Evolutionary conservation across 2,329 filamentous ascomycete species (phyloP).

Genomic region (Verruconis gallopava): DNA sequence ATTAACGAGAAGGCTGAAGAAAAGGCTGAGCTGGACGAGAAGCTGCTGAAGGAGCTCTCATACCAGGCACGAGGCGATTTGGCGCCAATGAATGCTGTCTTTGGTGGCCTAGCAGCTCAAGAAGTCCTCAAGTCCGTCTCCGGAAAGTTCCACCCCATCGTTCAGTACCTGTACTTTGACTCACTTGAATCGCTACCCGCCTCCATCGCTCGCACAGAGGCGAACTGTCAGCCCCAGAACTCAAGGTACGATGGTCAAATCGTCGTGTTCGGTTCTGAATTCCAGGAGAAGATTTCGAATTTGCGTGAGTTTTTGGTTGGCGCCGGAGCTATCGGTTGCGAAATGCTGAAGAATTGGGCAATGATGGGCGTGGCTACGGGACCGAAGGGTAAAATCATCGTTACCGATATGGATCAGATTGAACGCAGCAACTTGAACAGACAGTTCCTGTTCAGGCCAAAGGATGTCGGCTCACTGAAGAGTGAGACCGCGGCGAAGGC

Average conservation of each 20-base stretch:
- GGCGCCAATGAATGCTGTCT: constrained; percentile 85
- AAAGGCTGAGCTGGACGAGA: constrained; percentile 77
- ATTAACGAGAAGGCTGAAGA: constrained; percentile 56
- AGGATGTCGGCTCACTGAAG: constrained; percentile 93
- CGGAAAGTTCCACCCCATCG: constrained; percentile 91
- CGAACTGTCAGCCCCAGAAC: constrained; percentile 73
- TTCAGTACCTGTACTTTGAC: constrained; percentile 95
- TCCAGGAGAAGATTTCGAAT: constrained; percentile 85
- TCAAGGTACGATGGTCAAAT: constrained; percentile 95
- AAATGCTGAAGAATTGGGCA: constrained; percentile 99
- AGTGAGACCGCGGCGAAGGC: constrained; percentile 84
- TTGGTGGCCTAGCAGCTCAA: constrained; percentile 85
- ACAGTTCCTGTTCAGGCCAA: constrained; percentile 87
- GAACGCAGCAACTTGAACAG: constrained; percentile 98
- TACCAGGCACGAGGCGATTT: constrained; percentile 90
- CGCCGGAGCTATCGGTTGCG: constrained; percentile 92
- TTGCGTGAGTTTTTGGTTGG: constrained; percentile 89
- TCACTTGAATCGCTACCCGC: constrained; percentile 88
- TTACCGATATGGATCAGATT: constrained; percentile 97
- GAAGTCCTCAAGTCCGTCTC: constrained; percentile 95
- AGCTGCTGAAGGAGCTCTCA: constrained; percentile 81
- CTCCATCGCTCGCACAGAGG: constrained; percentile 61
- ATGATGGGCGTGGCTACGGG: constrained; percentile 93
- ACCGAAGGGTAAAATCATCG: constrained; percentile 73
- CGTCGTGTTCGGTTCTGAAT: constrained; percentile 86